Conservation (phyloP, 1,139 yeast species). For the Hansenula anomala region DNA sequence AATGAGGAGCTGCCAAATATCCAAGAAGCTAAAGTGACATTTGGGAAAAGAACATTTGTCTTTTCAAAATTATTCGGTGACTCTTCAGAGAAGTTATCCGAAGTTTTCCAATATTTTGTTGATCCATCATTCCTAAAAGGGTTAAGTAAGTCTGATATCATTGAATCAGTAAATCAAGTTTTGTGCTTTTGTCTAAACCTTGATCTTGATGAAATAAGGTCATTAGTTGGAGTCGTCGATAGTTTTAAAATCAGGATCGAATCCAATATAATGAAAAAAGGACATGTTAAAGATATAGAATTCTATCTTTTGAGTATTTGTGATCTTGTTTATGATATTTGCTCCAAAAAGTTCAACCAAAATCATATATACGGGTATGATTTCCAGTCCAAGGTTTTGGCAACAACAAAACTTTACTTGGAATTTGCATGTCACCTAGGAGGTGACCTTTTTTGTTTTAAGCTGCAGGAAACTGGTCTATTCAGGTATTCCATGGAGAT, state of each 20-base stretch:
- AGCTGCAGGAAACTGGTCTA: constrained; percentile 1
- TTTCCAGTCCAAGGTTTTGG: constrained; percentile 6
- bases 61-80: no score
- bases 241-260: constrained; percentile 16
- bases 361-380: constrained; percentile 13
- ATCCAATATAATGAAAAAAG: constrained; percentile 12
- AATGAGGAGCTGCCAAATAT: no score
- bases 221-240: constrained; percentile 13
- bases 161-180: no score
- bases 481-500: neutral
- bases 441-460: constrained; percentile 3
- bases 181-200: constrained; percentile 12
- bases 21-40: no score
- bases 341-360: constrained; percentile 5
- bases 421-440: constrained; percentile 11
- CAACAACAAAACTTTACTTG: constrained; percentile 6
- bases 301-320: constrained; percentile 14
- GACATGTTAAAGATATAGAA: constrained; percentile 15
- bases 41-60: no score
- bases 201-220: constrained; percentile 8
- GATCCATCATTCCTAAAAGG: no score
- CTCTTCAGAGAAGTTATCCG: no score
- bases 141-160: no score
- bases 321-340: constrained; percentile 12
- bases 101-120: no score